Base-by-base conservation (phyloP, 208 protist genomes). In the Phytomonas sp. region DNA sequence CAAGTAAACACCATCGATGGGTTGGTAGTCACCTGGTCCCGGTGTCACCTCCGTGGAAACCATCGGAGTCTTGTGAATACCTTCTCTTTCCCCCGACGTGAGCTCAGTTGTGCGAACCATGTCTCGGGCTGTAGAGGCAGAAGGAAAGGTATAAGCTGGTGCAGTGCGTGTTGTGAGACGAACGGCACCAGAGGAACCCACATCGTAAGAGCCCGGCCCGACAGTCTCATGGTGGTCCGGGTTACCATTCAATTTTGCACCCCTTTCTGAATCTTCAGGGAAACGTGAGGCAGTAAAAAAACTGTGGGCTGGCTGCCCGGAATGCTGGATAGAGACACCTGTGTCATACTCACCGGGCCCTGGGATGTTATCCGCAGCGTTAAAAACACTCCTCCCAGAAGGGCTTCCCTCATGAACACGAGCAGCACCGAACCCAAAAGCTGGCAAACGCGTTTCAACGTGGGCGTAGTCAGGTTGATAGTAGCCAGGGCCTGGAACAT, bases 121-220 rank as follows among this genome's bases (percentile, higher is more conserved):
- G 33, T 32, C 4, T n/a, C 13, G 40, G 40, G 2, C 67, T n/a
- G 0, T 33, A 43, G 63, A 62, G 29, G 70, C 75, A 15, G 70
- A 71, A 7, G 70, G 20, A 34, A 79, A 72, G 61, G 37, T 75
- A 71, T 72, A 75, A 31, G 51, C 65, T 33, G 70, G 66, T 15
- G 67, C 26, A 0, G 60, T 70, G 23, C 62, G 70, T 64, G 59
- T 62, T 34, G 68, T 60, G 20, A 71, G 72, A 26, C 67, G 69
- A 64, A 46, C 67, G 11, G 63, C 67, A 17, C 68, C 29, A 0
- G 62, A 70, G 17, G 34, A 20, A 8, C 28, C 40, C 8, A 79
- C 34, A 30, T 80, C 74, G 68, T 85, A 85, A 53, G 85, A 70
- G n/a, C 85, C 85, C 20, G 85, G 85, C 15, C 85, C 85, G 15